phyloP scores from a whole-genome alignment of 768 basidiomycete species.

The Termitomyces titanicus region DNA sequence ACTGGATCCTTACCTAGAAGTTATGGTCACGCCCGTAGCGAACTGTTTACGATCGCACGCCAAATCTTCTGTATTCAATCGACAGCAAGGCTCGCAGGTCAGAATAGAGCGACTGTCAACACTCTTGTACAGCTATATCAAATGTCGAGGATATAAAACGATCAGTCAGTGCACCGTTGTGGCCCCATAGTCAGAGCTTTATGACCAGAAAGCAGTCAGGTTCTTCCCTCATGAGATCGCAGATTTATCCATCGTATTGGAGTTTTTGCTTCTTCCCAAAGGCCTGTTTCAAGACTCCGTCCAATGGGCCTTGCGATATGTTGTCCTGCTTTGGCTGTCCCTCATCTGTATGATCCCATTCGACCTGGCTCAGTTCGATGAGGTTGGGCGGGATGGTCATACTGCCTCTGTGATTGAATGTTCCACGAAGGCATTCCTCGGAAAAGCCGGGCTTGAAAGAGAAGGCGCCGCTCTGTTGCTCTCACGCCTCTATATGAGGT shows the following conservation, averaged over 20 bases:
- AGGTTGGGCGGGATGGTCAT: constrained; percentile 42
- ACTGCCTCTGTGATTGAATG: constrained; percentile 57
- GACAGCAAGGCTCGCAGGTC: constrained; percentile 24
- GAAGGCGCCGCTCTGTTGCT: constrained; percentile 81
- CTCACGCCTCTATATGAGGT: constrained; percentile 80
- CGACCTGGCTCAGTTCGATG: constrained; percentile 82
- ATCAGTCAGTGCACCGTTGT: constrained; percentile 59
- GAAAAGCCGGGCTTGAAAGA: constrained; percentile 76
- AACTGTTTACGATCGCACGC: constrained; percentile 56
- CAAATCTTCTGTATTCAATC: constrained; percentile 32
- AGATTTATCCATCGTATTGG: constrained; percentile 73
- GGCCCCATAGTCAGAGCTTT: background rate
- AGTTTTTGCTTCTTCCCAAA: constrained; percentile 51
- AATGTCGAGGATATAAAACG: constrained; percentile 86
- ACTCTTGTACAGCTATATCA: constrained; percentile 78
- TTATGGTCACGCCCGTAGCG: constrained; percentile 73
- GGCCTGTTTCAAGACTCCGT: constrained; percentile 35
- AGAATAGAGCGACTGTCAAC: constrained; percentile 52
- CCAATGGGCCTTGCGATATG: constrained; percentile 82
- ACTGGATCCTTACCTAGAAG: constrained; percentile 84
- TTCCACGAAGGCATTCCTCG: constrained; percentile 54
- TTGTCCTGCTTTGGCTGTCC: constrained; percentile 88
- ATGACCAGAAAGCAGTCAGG: constrained; percentile 53
- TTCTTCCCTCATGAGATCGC: constrained; percentile 92
- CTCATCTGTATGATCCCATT: constrained; percentile 94